Percentiles rank a stretch among this genome's conserved stretches.
These are phyloP conservation scores for Saccharomycopsis capsularis DNA, from an alignment of 805 yeast genomes.

Conservation along the genomic window DNA sequence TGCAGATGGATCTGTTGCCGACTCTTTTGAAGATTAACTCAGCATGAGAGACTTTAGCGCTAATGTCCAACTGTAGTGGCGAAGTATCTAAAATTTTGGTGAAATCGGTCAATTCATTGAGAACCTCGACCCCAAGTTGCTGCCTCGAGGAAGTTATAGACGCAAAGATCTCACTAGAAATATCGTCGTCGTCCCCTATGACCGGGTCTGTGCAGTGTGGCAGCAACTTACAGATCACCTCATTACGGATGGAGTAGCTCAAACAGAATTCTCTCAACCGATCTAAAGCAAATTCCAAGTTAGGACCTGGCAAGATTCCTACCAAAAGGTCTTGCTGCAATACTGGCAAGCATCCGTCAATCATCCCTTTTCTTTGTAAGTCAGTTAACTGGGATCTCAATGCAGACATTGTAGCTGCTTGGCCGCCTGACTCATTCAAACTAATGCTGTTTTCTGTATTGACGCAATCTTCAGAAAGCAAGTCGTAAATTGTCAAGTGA, in stretches of 20 bases:
- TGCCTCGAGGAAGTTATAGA: slow-evolving; percentile 9
- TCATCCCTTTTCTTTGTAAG: slow-evolving; percentile 36
- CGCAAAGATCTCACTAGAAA: not conserved
- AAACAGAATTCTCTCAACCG: slow-evolving; percentile 30
- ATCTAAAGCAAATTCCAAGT: slow-evolving; percentile 46
- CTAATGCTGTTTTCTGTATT: slow-evolving; percentile 20
- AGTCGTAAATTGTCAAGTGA: slow-evolving; percentile 30
- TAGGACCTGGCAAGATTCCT: slow-evolving; percentile 45
- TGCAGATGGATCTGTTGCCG: slow-evolving; percentile 43
- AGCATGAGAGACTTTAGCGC: slow-evolving; percentile 44
- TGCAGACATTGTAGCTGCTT: slow-evolving; percentile 23
- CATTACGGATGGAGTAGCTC: slow-evolving; percentile 10
- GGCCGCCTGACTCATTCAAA: slow-evolving; percentile 2
- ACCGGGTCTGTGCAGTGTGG: not conserved
- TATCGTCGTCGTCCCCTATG: not conserved
- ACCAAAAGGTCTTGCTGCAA: slow-evolving; percentile 32
- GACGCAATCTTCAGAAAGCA: slow-evolving; percentile 19
- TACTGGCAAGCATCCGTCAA: slow-evolving; percentile 49
- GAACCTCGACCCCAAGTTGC: slow-evolving; percentile 13
- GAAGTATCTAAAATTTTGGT: slow-evolving; percentile 37
- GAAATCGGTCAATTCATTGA: slow-evolving; percentile 33
- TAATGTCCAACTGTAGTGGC: slow-evolving; percentile 42
- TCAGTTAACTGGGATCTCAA: slow-evolving; percentile 32
- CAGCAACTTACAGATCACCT: slow-evolving; percentile 6
- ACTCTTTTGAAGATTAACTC: slow-evolving; percentile 45